phyloP scores from a whole-genome alignment of 2,329 filamentous ascomycete species.

The Trichoderma hamatum region DNA sequence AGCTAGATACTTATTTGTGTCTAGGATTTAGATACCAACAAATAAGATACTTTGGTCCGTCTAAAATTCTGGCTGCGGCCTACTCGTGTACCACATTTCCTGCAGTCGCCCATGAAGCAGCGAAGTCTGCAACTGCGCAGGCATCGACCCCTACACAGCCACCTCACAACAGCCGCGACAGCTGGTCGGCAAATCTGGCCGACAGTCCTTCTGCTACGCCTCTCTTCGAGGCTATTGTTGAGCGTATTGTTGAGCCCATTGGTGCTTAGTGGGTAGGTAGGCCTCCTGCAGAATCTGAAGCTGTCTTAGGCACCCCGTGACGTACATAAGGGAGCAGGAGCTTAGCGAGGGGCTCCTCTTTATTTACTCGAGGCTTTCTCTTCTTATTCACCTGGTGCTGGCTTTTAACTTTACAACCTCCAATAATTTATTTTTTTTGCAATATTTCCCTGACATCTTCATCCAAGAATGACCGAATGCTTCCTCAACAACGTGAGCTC shows the following conservation, averaged over 20 bases:
- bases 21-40: neutral
- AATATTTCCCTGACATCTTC: neutral
- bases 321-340: neutral
- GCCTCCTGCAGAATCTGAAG: neutral
- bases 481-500: neutral
- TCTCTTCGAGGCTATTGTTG: too few relatives aligned
- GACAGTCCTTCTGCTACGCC: neutral
- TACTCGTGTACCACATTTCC: too few relatives aligned
- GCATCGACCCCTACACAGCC: neutral
- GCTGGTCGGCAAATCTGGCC: neutral
- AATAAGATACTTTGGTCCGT: neutral
- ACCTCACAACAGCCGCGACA: neutral
- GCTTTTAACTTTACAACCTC: neutral
- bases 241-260: neutral
- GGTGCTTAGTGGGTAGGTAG: neutral
- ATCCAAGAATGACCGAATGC: neutral
- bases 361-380: neutral
- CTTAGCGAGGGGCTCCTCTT: neutral
- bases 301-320: neutral
- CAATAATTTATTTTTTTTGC: neutral
- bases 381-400: neutral
- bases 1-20: too few relatives aligned
- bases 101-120: too few relatives aligned
- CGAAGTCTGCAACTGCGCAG: neutral
- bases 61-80: too few relatives aligned